Evolutionary conservation across 2,329 filamentous ascomycete species (phyloP).

Genomic region (Colletotrichum trifolii): DNA sequence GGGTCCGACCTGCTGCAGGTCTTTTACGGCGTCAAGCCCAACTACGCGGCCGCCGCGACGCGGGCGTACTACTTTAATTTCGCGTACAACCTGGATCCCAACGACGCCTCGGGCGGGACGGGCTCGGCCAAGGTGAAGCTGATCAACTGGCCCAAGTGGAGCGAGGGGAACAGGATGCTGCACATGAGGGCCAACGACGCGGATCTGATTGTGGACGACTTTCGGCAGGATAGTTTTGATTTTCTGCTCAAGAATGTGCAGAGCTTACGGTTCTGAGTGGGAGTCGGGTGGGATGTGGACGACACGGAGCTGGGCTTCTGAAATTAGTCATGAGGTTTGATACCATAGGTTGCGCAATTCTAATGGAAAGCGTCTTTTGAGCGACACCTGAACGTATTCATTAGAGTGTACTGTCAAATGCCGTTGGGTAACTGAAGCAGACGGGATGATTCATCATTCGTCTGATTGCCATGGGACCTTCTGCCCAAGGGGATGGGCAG

Average conservation of each 20-base stretch:
- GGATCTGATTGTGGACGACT: conserved; percentile 37
- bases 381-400: too few relatives aligned
- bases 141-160: conserved; percentile 54
- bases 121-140: conserved; percentile 20
- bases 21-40: conserved; percentile 61
- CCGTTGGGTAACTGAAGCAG: too few relatives aligned
- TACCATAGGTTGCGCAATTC: not conserved
- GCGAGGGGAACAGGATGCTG: conserved; percentile 47
- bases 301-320: not conserved
- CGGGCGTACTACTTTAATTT: conserved; percentile 70
- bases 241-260: conserved; percentile 31
- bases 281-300: not conserved
- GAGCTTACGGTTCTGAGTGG: conserved; percentile 23
- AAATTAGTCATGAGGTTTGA: not conserved
- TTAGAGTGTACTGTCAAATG: too few relatives aligned
- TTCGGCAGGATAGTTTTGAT: conserved; percentile 37
- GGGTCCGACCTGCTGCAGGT: conserved; percentile 66
- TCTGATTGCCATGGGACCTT: too few relatives aligned
- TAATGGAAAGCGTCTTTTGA: too few relatives aligned
- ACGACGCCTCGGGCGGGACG: conserved; percentile 50
- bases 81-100: conserved; percentile 67
- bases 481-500: too few relatives aligned
- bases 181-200: conserved; percentile 34
- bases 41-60: conserved; percentile 59
- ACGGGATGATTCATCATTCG: too few relatives aligned